Conservation (phyloP, 1,284 basidiomycete species). For the Leccinum subfulvum region DNA sequence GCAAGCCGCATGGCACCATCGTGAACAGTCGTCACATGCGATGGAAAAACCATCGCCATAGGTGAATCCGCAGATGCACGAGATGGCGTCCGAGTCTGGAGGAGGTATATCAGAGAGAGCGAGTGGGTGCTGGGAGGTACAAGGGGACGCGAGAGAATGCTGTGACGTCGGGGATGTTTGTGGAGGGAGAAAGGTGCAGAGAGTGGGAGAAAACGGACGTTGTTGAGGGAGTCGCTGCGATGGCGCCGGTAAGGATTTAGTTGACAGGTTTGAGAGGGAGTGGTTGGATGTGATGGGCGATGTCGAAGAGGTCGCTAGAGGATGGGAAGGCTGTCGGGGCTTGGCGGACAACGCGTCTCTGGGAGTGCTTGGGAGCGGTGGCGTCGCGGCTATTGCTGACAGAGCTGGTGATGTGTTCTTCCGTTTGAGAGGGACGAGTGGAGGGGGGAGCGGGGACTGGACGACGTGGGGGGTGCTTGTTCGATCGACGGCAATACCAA, state of each 20-base stretch:
- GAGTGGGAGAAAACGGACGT: slow-evolving; percentile 24
- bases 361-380: slow-evolving; percentile 7
- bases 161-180: slow-evolving; percentile 19
- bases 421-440: slow-evolving; percentile 44
- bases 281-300: slow-evolving; percentile 12
- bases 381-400: slow-evolving; percentile 10
- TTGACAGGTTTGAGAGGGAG: slow-evolving; percentile 9
- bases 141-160: slow-evolving; percentile 20
- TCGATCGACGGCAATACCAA: slow-evolving; percentile 31
- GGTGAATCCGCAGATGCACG: slow-evolving; percentile 72
- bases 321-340: slow-evolving; percentile 18
- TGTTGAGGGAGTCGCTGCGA: slow-evolving; percentile 22
- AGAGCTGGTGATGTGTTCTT: slow-evolving; percentile 34
- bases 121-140: slow-evolving; percentile 23
- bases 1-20: slow-evolving; percentile 91
- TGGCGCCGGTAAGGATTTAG: slow-evolving; percentile 14
- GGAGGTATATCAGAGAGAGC: slow-evolving; percentile 21
- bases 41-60: slow-evolving; percentile 92
- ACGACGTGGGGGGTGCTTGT: slow-evolving; percentile 19
- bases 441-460: slow-evolving; percentile 25
- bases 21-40: slow-evolving; percentile 84
- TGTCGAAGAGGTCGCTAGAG: slow-evolving; percentile 20
- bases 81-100: slow-evolving; percentile 48
- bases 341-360: slow-evolving; percentile 17
- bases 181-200: slow-evolving; percentile 12